Conservation (phyloP, 257 asterid genomes). For the Osmanthus fragrans region DNA sequence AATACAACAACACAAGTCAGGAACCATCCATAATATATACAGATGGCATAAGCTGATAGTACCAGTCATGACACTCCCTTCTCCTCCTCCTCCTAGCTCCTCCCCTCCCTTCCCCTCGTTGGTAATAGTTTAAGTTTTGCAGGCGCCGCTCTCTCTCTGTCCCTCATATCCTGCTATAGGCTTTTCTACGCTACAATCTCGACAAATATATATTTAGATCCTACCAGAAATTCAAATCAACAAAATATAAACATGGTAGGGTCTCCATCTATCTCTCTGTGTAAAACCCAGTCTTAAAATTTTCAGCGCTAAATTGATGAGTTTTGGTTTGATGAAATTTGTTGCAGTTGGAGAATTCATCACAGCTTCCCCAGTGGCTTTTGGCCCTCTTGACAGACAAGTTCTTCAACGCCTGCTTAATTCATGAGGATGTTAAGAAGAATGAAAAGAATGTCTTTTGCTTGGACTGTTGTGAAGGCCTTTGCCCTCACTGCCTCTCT, state of each 20-base stretch:
- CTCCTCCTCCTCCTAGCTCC: conserved; percentile 39
- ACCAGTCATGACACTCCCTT: conserved; percentile 26
- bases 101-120: conserved; percentile 37
- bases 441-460: conserved; percentile 77
- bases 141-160: conserved; percentile 52
- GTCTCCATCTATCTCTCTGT: conserved; percentile 20
- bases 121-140: conserved; percentile 62
- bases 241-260: conserved; percentile 39
- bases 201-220: neutral
- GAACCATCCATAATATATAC: neutral
- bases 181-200: neutral
- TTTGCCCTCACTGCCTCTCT: conserved; percentile 63
- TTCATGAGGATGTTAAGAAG: conserved; percentile 60
- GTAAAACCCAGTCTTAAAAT: neutral
- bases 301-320: neutral
- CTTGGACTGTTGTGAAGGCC: conserved; percentile 65
- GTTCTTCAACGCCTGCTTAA: conserved; percentile 67
- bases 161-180: conserved; percentile 27
- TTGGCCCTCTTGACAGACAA: conserved; percentile 53
- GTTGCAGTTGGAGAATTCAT: conserved; percentile 45
- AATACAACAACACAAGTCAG: conserved; percentile 1
- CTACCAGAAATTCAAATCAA: conserved; percentile 18
- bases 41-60: neutral
- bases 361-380: conserved; percentile 63
- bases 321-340: neutral